Conservation (phyloP, 2,329 filamentous ascomycete genomes). For the Colletotrichum limetticola region DNA sequence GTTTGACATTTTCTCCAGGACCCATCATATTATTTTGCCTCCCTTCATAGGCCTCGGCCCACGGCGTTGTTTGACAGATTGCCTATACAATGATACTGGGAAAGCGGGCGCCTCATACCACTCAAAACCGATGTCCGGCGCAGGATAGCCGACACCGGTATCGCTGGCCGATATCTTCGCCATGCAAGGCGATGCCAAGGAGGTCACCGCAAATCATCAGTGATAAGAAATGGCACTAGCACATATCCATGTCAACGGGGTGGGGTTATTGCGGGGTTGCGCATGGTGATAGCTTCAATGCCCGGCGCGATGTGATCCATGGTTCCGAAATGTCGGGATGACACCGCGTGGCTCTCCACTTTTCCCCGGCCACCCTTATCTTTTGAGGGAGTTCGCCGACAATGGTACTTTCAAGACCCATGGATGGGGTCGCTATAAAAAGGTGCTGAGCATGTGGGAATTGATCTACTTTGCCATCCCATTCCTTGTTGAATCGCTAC, state of each 20-base stretch:
- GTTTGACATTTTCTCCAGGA: no score
- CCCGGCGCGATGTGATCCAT: not conserved
- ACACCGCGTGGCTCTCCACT: not conserved
- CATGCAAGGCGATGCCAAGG: not conserved
- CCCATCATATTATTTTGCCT: no score
- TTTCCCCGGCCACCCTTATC: not conserved
- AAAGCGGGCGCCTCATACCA: not conserved
- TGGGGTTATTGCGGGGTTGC: not conserved
- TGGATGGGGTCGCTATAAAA: not conserved
- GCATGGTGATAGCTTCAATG: not conserved
- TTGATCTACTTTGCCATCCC: not conserved
- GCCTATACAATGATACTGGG: fast-evolving
- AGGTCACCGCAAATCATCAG: not conserved
- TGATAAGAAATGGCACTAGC: not conserved
- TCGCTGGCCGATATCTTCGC: not conserved
- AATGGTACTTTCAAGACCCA: not conserved
- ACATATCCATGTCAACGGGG: not conserved
- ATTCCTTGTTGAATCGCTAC: not conserved
- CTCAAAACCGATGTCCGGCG: not conserved
- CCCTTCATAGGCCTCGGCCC: no score
- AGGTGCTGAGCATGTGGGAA: not conserved
- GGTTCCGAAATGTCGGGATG: not conserved
- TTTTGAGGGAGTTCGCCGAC: not conserved
- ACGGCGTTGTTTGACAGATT: not conserved
- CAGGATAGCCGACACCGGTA: not conserved